Percentiles rank a stretch among this genome's conserved stretches.
These are phyloP conservation scores for Zygoascus sp. DNA, from an alignment of 1,139 yeast species.

Conservation along the genomic window DNA sequence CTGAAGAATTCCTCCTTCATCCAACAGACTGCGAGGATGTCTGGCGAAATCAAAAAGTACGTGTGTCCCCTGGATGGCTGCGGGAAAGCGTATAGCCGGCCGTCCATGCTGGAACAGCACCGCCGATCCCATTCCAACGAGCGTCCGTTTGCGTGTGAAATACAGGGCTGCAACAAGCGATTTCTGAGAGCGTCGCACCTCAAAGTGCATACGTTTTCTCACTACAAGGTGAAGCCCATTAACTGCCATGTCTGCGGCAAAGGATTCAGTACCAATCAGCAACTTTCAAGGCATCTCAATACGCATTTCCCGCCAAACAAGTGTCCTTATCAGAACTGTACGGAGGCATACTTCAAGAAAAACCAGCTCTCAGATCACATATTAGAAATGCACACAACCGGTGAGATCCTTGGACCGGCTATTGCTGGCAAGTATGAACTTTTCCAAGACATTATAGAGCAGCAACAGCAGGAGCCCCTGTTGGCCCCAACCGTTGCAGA, in stretches of 20 bases:
- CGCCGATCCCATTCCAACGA: conserved; percentile 68
- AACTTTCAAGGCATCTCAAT: conserved; percentile 69
- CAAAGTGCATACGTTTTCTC: conserved; percentile 62
- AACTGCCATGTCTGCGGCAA: conserved; percentile 73
- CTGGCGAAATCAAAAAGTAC: no score
- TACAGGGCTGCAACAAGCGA: conserved; percentile 52
- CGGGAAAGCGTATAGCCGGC: conserved; percentile 69
- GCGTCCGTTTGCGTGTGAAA: conserved; percentile 65
- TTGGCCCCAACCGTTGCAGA: no score
- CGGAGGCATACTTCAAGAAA: conserved; percentile 1
- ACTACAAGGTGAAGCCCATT: conserved; percentile 60
- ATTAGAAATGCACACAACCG: conserved; percentile 5
- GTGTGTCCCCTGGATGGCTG: conserved; percentile 63
- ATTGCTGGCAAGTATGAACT: background rate
- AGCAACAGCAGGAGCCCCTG: no score
- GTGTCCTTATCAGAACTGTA: conserved; percentile 7
- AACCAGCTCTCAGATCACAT: conserved; percentile 8
- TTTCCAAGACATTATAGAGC: background rate
- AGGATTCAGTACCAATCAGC: conserved; percentile 80
- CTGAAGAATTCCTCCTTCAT: no score
- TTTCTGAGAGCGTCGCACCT: conserved; percentile 81
- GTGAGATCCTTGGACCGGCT: conserved; percentile 3
- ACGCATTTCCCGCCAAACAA: conserved; percentile 45
- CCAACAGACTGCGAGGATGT: background rate
- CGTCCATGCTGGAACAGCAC: conserved; percentile 82